Evolutionary conservation across 1,139 yeast genomes (phyloP), one percentile per base, ranked within the genome.

Genomic region (Saccharomyces hybrid): DNA sequence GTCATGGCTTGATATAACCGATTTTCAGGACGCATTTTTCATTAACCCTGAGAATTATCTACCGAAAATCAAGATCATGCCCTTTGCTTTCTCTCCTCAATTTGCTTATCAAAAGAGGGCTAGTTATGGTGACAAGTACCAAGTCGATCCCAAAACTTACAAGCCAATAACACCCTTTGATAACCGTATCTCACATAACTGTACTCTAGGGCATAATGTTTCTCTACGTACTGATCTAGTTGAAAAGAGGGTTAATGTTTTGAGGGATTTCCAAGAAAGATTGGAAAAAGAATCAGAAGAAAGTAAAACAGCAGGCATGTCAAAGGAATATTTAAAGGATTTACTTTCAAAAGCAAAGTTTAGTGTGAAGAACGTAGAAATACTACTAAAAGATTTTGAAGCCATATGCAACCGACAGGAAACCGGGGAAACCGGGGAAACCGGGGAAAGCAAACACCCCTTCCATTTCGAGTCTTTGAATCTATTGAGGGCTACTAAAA

Each of bases 1-100:
- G 54, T 68, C 81, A 0, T 93, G 98, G 98, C 74, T 83, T 52
- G 97, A 93, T 66, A 71, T 79, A 31, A 82, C 87, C 56, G 99
- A 93, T 71, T 93, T 83, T 63, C 75, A 81, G 14, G 98, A 93
- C 64, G 72, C 91, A 48, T 88, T 81, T 64, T 62, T 60, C 44
- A 55, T 66, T 19, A 59, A 60, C 51, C 52, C 62, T 32, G 61
- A 72, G 72, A 50, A 75, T 73, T 58, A 69, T 75, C 26, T 74
- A 71, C 93, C 95, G 0, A 71, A 75, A 48, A 78, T 91, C 50
- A 72, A 73, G 16, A 78, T 88, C 0, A 64, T 76, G 19, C 95
- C 96, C 1, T 75, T 91, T 61, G 77, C 88, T 56, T 81, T 75
- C 60, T 76, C 96, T 0, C 97, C 97, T 0, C 78, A 84, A 55